Base-by-base conservation (phyloP, 306 rosid species). In the Prunus kanzakura region DNA sequence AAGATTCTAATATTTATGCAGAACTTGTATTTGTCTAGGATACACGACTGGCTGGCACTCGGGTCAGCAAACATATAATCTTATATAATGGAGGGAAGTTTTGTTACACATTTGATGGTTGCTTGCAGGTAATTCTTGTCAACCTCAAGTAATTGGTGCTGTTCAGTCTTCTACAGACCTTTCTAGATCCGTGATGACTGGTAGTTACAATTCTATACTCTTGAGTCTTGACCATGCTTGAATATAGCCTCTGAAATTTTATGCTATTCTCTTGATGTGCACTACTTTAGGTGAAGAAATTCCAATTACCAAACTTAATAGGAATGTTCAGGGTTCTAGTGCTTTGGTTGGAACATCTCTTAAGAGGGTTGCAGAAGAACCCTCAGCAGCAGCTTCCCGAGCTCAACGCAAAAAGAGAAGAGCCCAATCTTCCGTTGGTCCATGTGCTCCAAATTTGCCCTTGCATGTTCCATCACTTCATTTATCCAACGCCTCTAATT, bases 211-310 rank as follows among this genome's bases (percentile, higher is more conserved):
- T 30, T 63, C 30, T 11, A 13, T 47, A 51, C 11, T 38, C 30
- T 71, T 10, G 18, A 52, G 49, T 71, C 49, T 63, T 25, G 23
- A 54, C 20, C 32, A n/a, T 66, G 60, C 41, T 72, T 13, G 46
- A 27, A 52, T 49, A 22, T 27, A 51, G 62, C 29, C 47, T 61
- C 14, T 32, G 23, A 4, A 46, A 9, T 19, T 38, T 51, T 29
- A 38, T 62, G 29, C 15, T 19, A 56, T 51, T 68, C 1, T 74
- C 52, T 10, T 69, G 10, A 32, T 62, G 64, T 77, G 62, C 68
- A 25, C 67, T 9, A n/a, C 43, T 80, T 75, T 49, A 75, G 80
- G 77, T 61, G 66, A 75, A 45, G 72, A 62, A 61, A 18, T 61
- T 51, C 51, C 72, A 23, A 27, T 19, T 18, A 11, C 72, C 16